A percentile compares a stretch with the other conserved stretches of the same genome.
Evolutionary conservation across 345 rosid species (phyloP).

Genomic region (Bruguiera sexangula): DNA sequence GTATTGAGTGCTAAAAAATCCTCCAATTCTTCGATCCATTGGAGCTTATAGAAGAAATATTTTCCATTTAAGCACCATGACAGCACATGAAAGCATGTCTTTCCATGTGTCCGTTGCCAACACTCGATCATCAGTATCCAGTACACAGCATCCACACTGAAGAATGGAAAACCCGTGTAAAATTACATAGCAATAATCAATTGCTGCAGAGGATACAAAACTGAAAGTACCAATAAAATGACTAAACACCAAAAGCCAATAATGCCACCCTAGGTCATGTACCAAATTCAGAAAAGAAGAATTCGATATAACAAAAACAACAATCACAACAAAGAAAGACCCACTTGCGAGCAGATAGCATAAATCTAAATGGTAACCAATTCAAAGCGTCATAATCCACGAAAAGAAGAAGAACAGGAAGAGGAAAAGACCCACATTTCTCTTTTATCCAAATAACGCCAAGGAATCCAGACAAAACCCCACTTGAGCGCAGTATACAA

Average conservation of each 20-base stretch:
- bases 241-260: neutral
- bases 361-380: constrained; percentile 12
- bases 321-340: neutral
- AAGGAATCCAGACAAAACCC: neutral
- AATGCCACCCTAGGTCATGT: neutral
- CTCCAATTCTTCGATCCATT: constrained; percentile 2
- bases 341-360: constrained; percentile 13
- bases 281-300: constrained; percentile 17
- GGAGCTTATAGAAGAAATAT: neutral
- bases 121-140: neutral
- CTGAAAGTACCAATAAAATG: neutral
- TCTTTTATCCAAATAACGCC: neutral
- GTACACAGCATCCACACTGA: constrained; percentile 1
- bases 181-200: constrained; percentile 10
- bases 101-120: constrained; percentile 1
- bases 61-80: neutral
- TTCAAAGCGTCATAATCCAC: neutral
- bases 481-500: neutral
- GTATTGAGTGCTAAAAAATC: neutral
- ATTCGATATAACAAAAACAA: constrained; percentile 2
- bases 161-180: neutral
- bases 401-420: neutral
- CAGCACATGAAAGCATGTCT: neutral
- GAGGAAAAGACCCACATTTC: constrained; percentile 10
- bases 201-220: neutral